Evolutionary conservation across 1,284 basidiomycete genomes (phyloP), one percentile per base, ranked within the genome.

Genomic region (Pseudozyma sp.): DNA sequence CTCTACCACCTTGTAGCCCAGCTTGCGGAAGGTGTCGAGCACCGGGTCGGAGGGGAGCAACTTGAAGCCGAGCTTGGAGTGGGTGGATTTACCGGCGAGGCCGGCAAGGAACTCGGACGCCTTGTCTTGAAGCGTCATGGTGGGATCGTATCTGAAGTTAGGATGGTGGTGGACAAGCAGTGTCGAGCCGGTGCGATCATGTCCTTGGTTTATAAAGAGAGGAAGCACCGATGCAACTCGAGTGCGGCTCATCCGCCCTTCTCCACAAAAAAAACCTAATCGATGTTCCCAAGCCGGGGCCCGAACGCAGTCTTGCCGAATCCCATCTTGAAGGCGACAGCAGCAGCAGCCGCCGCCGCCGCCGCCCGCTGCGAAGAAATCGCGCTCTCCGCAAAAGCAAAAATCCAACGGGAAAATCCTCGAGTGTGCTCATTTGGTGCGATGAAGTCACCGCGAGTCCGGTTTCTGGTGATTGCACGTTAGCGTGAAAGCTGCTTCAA

Each of bases 41-140:
- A 68, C 54, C 5, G 63, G 67, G 42, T 70, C 65, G 29, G 68
- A 55, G 7, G 62, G 42, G 10, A 74, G 56, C 54, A 77, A 60
- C 65, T 77, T 71, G 68, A 75, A 77, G 7, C 75, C 71, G 11
- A 77, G 56, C 50, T 64, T 68, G 34, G 68, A 74, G 51, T 77
- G 61, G n/a, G 60, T 66, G 13, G 56, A 37, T 49, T 57, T 65
- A 39, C 67, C 67, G 13, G 63, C 48, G 19, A 69, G 48, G 30
- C 55, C 29, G 46, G 58, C 62, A 11, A 74, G 43, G 44, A 67
- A 68, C 8, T 50, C 44, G 19, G 53, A 55, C 29, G 58, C 53
- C 59, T 68, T 74, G 47, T 53, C 66, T 42, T 60, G 58, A 5
- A 68, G 13, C 39, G 65, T 50, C 70, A 73, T 73, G 52, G 35